Percentiles rank a stretch among this genome's conserved stretches.
Evolutionary conservation across 371 early-diverging fungal genomes (phyloP).

Genomic region (Haplosporangium sp.): DNA sequence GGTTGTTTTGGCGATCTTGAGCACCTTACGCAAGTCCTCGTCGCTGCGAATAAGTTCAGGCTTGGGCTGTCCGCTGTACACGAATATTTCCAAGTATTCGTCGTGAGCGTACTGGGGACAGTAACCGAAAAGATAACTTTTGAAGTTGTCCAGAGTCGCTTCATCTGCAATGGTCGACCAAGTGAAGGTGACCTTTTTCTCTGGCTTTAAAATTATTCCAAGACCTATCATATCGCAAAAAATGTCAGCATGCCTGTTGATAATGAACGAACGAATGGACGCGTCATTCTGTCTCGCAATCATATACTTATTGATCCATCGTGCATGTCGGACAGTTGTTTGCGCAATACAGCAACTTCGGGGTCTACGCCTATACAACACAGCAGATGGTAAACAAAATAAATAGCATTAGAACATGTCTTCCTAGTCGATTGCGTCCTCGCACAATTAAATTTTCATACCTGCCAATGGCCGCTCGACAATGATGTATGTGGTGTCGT

Average conservation of each 20-base stretch:
- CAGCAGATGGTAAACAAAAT: constrained; percentile 1
- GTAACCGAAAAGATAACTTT: too few relatives aligned
- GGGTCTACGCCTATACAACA: constrained; percentile 1
- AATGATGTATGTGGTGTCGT: constrained; percentile 11
- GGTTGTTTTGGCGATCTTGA: neutral
- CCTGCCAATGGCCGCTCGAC: constrained; percentile 4
- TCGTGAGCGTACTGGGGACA: constrained; percentile 5
- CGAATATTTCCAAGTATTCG: constrained; percentile 4
- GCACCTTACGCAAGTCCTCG: neutral
- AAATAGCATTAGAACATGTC: neutral
- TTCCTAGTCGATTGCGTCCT: constrained; percentile 4
- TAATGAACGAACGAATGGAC: constrained; percentile 7
- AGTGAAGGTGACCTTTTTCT: too few relatives aligned
- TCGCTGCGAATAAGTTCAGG: constrained; percentile 2
- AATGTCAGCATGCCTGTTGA: neutral
- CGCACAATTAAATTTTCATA: constrained; percentile 1
- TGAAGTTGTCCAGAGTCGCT: too few relatives aligned
- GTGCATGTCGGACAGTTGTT: constrained; percentile 7
- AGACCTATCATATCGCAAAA: constrained; percentile 1
- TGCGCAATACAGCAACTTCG: constrained; percentile 7
- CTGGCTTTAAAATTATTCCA: too few relatives aligned
- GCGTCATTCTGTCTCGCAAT: constrained; percentile 12
- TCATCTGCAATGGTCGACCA: too few relatives aligned
- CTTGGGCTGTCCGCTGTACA: constrained; percentile 2
- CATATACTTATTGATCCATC: constrained; percentile 11